Percentiles rank a stretch among this genome's conserved stretches.
Evolutionary conservation across 139 green algal species (phyloP).

Genomic region (Protoeuglena noctilucae): DNA sequence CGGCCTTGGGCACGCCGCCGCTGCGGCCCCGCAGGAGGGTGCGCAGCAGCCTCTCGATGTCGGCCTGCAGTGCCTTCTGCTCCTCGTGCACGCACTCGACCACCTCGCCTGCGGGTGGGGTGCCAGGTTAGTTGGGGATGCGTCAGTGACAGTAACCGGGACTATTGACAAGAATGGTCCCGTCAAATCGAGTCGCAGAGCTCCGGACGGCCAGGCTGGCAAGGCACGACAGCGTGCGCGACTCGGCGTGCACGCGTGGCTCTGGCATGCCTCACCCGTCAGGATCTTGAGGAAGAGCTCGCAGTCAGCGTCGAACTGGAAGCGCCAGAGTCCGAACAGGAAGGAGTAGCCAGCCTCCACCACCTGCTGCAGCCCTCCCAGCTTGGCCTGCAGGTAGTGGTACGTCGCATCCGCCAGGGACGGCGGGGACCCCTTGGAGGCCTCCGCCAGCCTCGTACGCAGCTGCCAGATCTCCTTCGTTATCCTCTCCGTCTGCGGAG

Average conservation of each 20-base stretch:
- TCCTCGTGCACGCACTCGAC: constrained; percentile 34
- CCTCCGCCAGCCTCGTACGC: constrained; percentile 8
- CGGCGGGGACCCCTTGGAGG: constrained; percentile 9
- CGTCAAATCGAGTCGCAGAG: too few relatives aligned
- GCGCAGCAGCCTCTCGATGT: constrained; percentile 26
- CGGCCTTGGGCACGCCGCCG: constrained; percentile 16
- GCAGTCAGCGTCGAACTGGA: constrained; percentile 43
- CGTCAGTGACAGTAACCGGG: too few relatives aligned
- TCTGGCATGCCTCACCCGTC: constrained; percentile 4
- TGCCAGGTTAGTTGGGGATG: too few relatives aligned
- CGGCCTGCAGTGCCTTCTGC: constrained; percentile 20
- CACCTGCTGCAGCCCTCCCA: constrained; percentile 27
- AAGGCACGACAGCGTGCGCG: too few relatives aligned
- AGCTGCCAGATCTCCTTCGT: constrained; percentile 44
- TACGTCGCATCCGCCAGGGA: constrained; percentile 33
- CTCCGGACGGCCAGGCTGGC: too few relatives aligned
- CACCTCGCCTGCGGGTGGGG: constrained; percentile 17
- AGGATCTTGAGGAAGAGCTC: constrained; percentile 46
- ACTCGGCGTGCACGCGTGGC: too few relatives aligned
- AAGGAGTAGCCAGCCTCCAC: constrained; percentile 44
- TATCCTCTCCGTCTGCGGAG: constrained; percentile 32
- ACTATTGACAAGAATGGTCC: too few relatives aligned
- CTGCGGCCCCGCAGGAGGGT: too few relatives aligned
- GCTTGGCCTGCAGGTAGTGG: constrained; percentile 24
- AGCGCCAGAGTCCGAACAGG: constrained; percentile 32